Conservation (phyloP, 2,329 filamentous ascomycete genomes). For the Iodosphaeria phyllophila region DNA sequence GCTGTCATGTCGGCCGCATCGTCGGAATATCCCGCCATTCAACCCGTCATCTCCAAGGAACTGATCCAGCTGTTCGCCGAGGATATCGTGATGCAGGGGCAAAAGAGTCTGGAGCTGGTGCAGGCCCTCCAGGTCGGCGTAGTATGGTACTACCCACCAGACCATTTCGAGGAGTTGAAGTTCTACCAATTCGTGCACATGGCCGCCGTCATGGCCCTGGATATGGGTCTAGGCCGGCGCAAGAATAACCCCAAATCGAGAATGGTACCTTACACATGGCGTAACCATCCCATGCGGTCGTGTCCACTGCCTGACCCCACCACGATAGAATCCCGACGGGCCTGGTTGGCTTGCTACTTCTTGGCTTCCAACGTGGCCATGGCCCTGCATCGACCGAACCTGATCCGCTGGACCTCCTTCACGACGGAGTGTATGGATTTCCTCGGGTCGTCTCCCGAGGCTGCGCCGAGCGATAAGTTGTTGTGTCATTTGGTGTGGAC, state of each 20-base stretch:
- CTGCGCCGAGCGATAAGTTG: conserved; percentile 34
- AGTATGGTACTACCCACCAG: conserved; percentile 75
- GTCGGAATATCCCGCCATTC: conserved; percentile 33
- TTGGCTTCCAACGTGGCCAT: conserved; percentile 40
- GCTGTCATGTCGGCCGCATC: conserved; percentile 49
- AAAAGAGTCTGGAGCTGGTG: conserved; percentile 69
- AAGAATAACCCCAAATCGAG: conserved; percentile 16
- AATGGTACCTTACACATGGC: conserved; percentile 19
- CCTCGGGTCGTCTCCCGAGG: conserved; percentile 32
- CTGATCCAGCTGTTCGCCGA: conserved; percentile 58
- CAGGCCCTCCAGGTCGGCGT: conserved; percentile 58
- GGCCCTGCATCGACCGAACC: conserved; percentile 39
- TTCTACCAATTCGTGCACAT: conserved; percentile 79
- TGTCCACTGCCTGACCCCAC: conserved; percentile 28
- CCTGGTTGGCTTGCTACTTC: conserved; percentile 41
- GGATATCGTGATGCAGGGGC: conserved; percentile 52
- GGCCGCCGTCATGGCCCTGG: conserved; percentile 64
- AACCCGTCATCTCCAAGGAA: conserved; percentile 46
- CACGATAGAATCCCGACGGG: conserved; percentile 33
- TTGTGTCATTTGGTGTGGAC: conserved; percentile 41
- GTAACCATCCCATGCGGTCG: conserved; percentile 22
- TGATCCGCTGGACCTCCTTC: conserved; percentile 40
- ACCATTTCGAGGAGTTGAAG: conserved; percentile 70
- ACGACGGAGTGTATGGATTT: conserved; percentile 40
- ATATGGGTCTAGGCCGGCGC: conserved; percentile 48